Evolutionary conservation across 2,329 filamentous ascomycete genomes (phyloP).

Genomic region (Sphaceloma murrayae): DNA sequence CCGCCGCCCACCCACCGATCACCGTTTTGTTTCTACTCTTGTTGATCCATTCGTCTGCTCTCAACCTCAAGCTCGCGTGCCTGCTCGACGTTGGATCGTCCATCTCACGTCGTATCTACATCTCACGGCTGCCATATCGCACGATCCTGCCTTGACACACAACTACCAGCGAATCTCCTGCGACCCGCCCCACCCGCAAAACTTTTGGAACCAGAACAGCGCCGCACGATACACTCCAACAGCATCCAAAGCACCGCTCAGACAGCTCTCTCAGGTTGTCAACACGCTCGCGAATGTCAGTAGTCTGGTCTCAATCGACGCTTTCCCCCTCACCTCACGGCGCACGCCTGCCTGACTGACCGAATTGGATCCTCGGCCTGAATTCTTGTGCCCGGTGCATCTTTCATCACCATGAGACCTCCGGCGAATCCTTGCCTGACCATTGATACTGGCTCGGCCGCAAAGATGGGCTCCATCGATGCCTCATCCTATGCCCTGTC

Average conservation of each 20-base stretch:
- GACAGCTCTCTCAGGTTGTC: background rate
- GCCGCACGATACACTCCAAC: conserved; percentile 2
- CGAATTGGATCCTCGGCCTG: background rate
- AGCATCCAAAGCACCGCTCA: conserved; percentile 7
- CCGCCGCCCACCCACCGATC: conserved; percentile 8
- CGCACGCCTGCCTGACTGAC: conserved; percentile 6
- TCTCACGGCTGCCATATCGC: background rate
- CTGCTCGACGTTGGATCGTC: background rate
- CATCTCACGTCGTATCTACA: background rate
- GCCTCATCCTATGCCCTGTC: conserved; percentile 17
- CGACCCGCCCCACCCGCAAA: conserved; percentile 7
- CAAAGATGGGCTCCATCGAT: background rate
- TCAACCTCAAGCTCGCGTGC: background rate
- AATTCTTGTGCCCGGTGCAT: background rate
- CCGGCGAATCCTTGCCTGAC: conserved; percentile 4
- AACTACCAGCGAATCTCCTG: background rate
- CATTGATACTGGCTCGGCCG: conserved; percentile 9
- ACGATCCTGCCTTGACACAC: conserved; percentile 2
- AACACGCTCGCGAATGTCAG: conserved; percentile 10
- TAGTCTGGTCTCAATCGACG: background rate
- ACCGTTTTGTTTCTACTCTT: conserved; percentile 12
- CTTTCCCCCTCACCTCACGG: background rate
- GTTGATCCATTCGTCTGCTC: background rate
- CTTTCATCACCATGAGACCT: conserved; percentile 6
- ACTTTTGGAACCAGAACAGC: conserved; percentile 1